These are phyloP conservation scores for Gossypium herbaceum DNA, from an alignment of 345 rosid genomes.

Conservation along the genomic window DNA sequence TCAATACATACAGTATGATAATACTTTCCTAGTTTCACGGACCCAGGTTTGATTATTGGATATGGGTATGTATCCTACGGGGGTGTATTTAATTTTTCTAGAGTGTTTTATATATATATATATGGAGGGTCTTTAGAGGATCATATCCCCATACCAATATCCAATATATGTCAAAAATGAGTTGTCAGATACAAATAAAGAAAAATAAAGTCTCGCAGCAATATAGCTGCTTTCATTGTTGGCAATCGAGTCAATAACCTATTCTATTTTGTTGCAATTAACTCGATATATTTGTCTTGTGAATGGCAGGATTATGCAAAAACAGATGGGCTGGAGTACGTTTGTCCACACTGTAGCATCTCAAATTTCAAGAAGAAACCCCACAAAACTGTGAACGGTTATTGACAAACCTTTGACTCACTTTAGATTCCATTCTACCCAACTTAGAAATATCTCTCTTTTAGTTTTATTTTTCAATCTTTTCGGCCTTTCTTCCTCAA, in stretches of 20 bases:
- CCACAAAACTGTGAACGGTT: constrained; percentile 67
- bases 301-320: constrained; percentile 90
- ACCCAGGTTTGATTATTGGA: no score
- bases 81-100: no score
- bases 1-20: not conserved
- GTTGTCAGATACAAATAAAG: no score
- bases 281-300: constrained; percentile 6
- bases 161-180: no score
- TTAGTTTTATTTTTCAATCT: not conserved
- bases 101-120: no score
- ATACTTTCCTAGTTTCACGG: not conserved
- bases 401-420: constrained; percentile 29
- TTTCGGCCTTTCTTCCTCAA: not conserved
- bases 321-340: constrained; percentile 94
- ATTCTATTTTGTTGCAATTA: not conserved
- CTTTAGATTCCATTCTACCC: constrained; percentile 10
- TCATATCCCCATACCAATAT: no score
- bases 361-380: constrained; percentile 87
- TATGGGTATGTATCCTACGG: no score
- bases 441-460: not conserved
- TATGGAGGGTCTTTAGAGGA: no score
- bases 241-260: not conserved
- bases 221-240: no score
- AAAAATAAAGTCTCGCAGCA: no score
- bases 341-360: constrained; percentile 90